phyloP scores from a whole-genome alignment of 495 filamentous ascomycete species.

The Eremomyces bilateralis region DNA sequence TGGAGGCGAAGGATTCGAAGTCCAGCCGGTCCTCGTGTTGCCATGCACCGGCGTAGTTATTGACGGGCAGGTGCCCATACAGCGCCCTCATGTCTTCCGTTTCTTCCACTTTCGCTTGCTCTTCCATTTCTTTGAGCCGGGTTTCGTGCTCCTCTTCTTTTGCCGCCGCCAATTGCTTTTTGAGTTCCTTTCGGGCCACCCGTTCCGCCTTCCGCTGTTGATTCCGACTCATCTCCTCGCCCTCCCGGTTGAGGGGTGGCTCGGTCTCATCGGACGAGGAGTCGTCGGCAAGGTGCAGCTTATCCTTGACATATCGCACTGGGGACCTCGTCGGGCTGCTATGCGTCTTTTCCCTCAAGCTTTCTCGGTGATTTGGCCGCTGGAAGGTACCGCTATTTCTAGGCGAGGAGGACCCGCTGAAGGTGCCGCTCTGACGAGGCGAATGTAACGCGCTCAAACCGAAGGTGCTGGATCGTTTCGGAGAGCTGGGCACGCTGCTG shows the following conservation, averaged over 20 bases:
- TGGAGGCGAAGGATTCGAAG: slow-evolving; percentile 10
- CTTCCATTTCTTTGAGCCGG: slow-evolving; percentile 16
- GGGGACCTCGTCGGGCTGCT: slow-evolving; percentile 1
- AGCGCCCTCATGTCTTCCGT: slow-evolving; percentile 15
- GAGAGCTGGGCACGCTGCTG: background rate
- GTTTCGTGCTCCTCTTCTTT: slow-evolving; percentile 12
- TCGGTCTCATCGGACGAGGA: slow-evolving; percentile 9
- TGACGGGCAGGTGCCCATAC: slow-evolving; percentile 19
- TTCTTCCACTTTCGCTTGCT: slow-evolving; percentile 15
- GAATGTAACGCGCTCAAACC: background rate
- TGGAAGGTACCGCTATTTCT: slow-evolving; percentile 9
- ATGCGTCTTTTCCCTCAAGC: background rate
- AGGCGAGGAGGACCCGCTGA: slow-evolving; percentile 7
- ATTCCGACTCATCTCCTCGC: slow-evolving; percentile 19
- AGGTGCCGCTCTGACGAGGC: background rate
- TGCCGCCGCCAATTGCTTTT: slow-evolving; percentile 14
- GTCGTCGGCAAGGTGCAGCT: slow-evolving; percentile 11
- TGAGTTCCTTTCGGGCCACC: slow-evolving; percentile 13
- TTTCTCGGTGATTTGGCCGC: no score
- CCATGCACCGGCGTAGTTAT: slow-evolving; percentile 20
- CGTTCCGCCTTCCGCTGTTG: slow-evolving; percentile 21
- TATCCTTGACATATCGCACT: slow-evolving; percentile 13
- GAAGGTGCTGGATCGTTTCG: background rate
- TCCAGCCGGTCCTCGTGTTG: slow-evolving; percentile 21
- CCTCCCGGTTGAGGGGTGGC: slow-evolving; percentile 19